Conservation (phyloP, 1,284 basidiomycete species). For the Stereum hirsutum region DNA sequence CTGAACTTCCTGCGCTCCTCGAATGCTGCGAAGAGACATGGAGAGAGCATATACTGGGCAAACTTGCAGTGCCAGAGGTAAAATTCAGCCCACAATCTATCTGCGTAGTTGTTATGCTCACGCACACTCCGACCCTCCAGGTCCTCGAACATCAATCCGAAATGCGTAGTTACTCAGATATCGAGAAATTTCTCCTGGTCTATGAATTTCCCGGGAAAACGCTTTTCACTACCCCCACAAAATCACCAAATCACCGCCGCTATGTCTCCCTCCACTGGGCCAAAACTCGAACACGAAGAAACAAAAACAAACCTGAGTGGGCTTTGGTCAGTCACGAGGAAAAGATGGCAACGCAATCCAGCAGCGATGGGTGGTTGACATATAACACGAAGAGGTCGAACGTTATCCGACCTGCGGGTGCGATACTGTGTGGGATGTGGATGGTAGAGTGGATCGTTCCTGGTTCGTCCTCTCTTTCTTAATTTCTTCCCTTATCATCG, state of each 20-base stretch:
- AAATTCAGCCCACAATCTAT: too few relatives aligned
- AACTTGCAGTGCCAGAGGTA: conserved; percentile 1
- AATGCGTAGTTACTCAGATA: background rate
- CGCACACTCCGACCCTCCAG: too few relatives aligned
- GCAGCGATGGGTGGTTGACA: conserved; percentile 1
- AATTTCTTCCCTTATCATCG: background rate
- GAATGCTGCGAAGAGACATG: conserved; percentile 2
- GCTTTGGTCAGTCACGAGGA: background rate
- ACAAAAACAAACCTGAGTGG: conserved; percentile 3
- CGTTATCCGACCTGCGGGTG: background rate
- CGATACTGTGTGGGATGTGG: background rate
- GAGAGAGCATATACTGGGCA: conserved; percentile 2
- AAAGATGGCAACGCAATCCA: background rate
- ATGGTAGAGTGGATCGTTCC: background rate
- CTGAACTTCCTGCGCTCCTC: background rate
- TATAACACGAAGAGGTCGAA: background rate
- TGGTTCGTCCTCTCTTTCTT: background rate
- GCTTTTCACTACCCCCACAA: background rate
- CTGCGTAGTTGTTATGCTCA: too few relatives aligned
- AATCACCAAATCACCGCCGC: background rate
- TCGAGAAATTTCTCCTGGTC: background rate
- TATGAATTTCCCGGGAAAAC: background rate
- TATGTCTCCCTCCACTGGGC: conserved; percentile 2
- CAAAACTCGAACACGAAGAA: conserved; percentile 1
- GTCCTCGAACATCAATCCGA: conserved; percentile 2